phyloP scores from a whole-genome alignment of 257 asterid species.

The Solanum pinnatisectum region DNA sequence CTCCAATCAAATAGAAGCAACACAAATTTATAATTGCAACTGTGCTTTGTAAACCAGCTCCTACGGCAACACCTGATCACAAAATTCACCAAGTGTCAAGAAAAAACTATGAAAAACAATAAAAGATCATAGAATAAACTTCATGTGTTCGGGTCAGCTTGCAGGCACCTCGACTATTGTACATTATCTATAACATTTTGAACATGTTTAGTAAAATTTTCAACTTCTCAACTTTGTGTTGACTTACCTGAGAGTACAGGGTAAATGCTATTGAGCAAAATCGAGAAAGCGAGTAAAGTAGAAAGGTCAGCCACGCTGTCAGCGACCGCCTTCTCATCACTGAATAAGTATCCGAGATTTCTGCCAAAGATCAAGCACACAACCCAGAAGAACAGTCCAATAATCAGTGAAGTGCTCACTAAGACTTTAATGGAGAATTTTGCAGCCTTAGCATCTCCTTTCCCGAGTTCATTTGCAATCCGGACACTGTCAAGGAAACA shows the following conservation, averaged over 20 bases:
- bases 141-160: not conserved
- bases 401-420: slow-evolving; percentile 26
- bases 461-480: slow-evolving; percentile 69
- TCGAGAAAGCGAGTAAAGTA: slow-evolving; percentile 41
- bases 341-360: slow-evolving; percentile 49
- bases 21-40: slow-evolving; percentile 63
- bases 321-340: slow-evolving; percentile 35
- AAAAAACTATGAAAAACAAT: not conserved
- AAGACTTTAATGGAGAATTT: slow-evolving; percentile 61
- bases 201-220: not conserved
- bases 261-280: slow-evolving; percentile 56
- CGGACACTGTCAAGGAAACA: slow-evolving; percentile 38
- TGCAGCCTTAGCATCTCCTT: slow-evolving; percentile 64
- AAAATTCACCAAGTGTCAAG: not conserved
- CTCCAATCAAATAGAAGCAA: slow-evolving; percentile 20
- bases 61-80: slow-evolving; percentile 70
- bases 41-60: slow-evolving; percentile 66
- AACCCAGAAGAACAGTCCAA: slow-evolving; percentile 37
- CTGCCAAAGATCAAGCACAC: slow-evolving; percentile 43
- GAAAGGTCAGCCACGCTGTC: slow-evolving; percentile 46
- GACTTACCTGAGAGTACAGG: slow-evolving; percentile 62
- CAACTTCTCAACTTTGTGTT: not conserved
- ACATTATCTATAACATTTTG: not conserved
- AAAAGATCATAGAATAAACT: not conserved
- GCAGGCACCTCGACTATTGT: not conserved